Conservation (phyloP, 2,329 filamentous ascomycete genomes). For the Sclerotinia trifoliorum region DNA sequence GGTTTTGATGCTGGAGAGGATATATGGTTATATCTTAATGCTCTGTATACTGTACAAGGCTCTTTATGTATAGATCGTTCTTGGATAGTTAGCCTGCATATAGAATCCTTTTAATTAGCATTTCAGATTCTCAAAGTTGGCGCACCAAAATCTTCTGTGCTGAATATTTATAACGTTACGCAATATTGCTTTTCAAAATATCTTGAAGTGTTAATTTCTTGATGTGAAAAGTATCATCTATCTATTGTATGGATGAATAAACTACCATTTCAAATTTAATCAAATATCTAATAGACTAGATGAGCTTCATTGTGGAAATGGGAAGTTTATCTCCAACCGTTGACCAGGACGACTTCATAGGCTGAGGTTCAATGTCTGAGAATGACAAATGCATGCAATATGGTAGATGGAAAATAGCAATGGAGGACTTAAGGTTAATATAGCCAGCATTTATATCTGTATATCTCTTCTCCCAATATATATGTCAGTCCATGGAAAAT, state of each 20-base stretch:
- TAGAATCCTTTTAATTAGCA: not conserved
- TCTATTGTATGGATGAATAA: not conserved
- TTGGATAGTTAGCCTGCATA: not conserved
- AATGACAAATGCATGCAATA: no score
- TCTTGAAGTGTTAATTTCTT: no score
- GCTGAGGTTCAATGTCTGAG: no score
- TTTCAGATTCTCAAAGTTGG: not conserved
- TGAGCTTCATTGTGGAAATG: not conserved
- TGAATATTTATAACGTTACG: not conserved
- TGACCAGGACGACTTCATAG: no score
- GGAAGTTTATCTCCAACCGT: not conserved
- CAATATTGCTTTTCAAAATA: no score
- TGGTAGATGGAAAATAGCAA: no score
- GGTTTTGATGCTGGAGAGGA: not conserved
- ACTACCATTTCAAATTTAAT: not conserved
- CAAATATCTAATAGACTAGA: not conserved
- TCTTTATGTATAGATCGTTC: not conserved
- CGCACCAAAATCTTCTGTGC: not conserved
- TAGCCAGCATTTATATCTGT: fast-evolving
- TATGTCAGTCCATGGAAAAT: not conserved
- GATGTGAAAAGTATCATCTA: not conserved
- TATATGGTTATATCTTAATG: not conserved
- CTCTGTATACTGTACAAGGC: not conserved
- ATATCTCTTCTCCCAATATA: no score
- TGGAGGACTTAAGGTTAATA: not conserved